Evolutionary conservation across 495 filamentous ascomycete species (phyloP), one percentile per base, ranked within the genome.

Genomic region (Wilcoxina mikolae): DNA sequence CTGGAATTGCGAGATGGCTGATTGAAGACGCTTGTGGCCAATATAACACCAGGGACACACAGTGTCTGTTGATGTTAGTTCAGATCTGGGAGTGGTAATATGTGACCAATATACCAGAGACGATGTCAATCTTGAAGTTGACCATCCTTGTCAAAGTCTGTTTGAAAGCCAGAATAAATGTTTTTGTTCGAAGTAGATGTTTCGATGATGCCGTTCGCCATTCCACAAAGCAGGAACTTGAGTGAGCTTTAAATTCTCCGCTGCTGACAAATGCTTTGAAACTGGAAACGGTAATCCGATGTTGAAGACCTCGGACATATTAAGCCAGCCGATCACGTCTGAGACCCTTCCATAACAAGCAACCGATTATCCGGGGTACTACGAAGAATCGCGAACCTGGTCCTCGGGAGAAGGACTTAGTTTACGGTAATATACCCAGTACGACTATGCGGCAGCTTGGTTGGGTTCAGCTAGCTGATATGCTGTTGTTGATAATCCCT

Each of bases 11-110:
- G 66, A 57, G 58, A 93, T 90, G 25, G 81, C 85, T 39, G 71
- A 71, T 33, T 81, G 75, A 9, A 94, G 77, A 35, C 83, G 79
- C 53, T 76, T 79, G 61, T 83, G 83, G 61, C 85, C 86, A n/a
- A 94, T 71, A 66, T 86, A 93, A 73, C 87, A 94, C 83, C 77
- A 85, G 1, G 85, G 85, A 64, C 87, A 94, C 55, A 90, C 77
- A 18, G 76, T 82, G 70, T 91, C 87, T 31, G 70, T 76, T n/a
- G 31, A 11, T 27, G 41, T 55, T 43, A 58, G 60, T 38, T 51
- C 53, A 1, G 17, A 24, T 3, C 17, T 12, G 18, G 15, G 26
- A 51, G 31, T 22, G 44, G 23, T 12, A 7, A 35, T 25, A 23
- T 10, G 33, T 52, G 52, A 9, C 22, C 15, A 23, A 27, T 31